Evolutionary conservation across 2,329 filamentous ascomycete genomes (phyloP), one percentile per base, ranked within the genome.

Genomic region (Fusarium burgessii): DNA sequence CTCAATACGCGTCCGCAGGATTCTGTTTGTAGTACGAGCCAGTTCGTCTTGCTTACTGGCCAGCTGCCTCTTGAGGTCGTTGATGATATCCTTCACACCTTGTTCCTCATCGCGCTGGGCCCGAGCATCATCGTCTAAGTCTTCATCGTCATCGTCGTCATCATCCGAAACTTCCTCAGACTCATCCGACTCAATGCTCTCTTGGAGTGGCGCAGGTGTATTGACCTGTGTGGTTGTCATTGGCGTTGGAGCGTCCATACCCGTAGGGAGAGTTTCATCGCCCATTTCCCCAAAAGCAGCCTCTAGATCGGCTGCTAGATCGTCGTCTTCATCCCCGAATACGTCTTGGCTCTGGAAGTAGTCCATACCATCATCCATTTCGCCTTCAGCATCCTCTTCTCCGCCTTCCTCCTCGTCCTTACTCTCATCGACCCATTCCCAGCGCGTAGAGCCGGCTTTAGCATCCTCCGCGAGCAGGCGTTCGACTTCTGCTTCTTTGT

Each of bases 401-500:
- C 80, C 84, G 11, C 81, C 83, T 12, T 80, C 78, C 18, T 84
- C 84, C 12, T 86, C 84, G 27, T 78, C 76, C 45, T 74, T 76
- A 45, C 80, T 81, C 46, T 90, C 84, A 65, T 92, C 89, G 52
- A 92, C 83, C 75, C 92, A 84, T 76, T 94, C 90, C 74, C 88
- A 92, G 55, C 84, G 85, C 17, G 90, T 88, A 25, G 87, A 87
- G 4, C 85, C 71, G 7, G 90, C 88, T 41, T 86, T 85, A 56
- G 87, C 85, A 74, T 97, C 94, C 42, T 90, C 89, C 46, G 87
- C 86, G 6, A 97, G 85, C 36, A 97, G 83, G 46, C 91, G 87
- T 70, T 94, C 90, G 36, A 97, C 93, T 73, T 93, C 89, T 60
- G 90, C 89, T 77, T 97, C 94, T 52, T 95, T 93, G 73, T 93